A percentile compares a stretch with the other conserved stretches of the same genome.
phyloP scores from a whole-genome alignment of 495 filamentous ascomycete species.

The Penicillium mononematosum region DNA sequence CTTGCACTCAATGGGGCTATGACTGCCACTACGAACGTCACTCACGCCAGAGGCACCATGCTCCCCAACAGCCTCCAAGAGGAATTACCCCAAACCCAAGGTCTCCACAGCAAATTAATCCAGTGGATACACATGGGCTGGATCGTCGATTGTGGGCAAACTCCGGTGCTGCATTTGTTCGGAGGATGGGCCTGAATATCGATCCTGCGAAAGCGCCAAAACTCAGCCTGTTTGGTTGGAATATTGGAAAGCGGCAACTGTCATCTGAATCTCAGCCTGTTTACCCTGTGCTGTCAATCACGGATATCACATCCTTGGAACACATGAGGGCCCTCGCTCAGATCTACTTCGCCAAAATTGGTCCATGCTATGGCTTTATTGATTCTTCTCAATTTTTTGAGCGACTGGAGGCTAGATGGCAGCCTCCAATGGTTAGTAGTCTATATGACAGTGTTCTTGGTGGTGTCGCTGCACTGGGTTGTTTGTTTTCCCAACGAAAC shows the following conservation, averaged over 20 bases:
- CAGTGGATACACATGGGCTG: slow-evolving; percentile 28
- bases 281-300: slow-evolving; percentile 19
- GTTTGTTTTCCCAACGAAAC: slow-evolving; percentile 36
- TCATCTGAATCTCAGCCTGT: slow-evolving; percentile 7
- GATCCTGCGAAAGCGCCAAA: slow-evolving; percentile 49
- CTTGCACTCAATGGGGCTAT: slow-evolving; percentile 49
- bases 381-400: slow-evolving; percentile 33
- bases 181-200: slow-evolving; percentile 48
- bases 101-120: slow-evolving; percentile 1
- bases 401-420: slow-evolving; percentile 36
- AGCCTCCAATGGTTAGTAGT: slow-evolving; percentile 5
- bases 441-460: slow-evolving; percentile 44
- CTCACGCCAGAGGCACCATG: slow-evolving; percentile 9
- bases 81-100: neutral
- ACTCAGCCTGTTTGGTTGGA: slow-evolving; percentile 54
- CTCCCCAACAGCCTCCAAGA: neutral
- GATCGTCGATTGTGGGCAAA: slow-evolving; percentile 44
- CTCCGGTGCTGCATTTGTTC: slow-evolving; percentile 51
- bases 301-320: slow-evolving; percentile 35
- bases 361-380: slow-evolving; percentile 51
- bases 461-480: slow-evolving; percentile 46
- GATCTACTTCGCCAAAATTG: slow-evolving; percentile 49
- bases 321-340: slow-evolving; percentile 37
- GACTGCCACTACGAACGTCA: slow-evolving; percentile 39
- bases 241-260: slow-evolving; percentile 42